A percentile compares a stretch with the other conserved stretches of the same genome.
Conservation (phyloP, 768 basidiomycete genomes). For the Scleroderma bovista region DNA sequence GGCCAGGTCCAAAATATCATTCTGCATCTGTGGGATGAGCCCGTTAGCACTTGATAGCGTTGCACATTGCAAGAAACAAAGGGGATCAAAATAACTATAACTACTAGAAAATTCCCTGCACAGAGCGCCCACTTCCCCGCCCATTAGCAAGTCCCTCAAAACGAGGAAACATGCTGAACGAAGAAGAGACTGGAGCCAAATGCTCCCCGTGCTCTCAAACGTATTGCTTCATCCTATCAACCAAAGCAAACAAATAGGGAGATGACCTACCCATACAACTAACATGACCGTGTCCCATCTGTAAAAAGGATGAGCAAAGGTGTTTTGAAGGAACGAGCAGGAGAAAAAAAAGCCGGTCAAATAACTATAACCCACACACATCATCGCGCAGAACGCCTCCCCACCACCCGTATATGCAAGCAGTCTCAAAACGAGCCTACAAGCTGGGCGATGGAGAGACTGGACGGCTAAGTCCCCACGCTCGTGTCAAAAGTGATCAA, state of each 20-base stretch:
- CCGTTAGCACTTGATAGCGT: too few species aligned
- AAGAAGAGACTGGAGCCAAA: slow-evolving; percentile 19
- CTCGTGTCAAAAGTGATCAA: slow-evolving; percentile 24
- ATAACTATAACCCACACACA: slow-evolving; percentile 32
- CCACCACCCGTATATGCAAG: slow-evolving; percentile 30
- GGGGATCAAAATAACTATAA: slow-evolving; percentile 32
- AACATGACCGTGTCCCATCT: slow-evolving; percentile 1
- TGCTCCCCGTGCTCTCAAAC: slow-evolving; percentile 19
- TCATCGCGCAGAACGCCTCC: slow-evolving; percentile 32
- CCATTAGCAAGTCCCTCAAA: slow-evolving; percentile 24
- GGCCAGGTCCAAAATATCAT: too few species aligned
- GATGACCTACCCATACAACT: background rate
- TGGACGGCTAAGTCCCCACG: slow-evolving; percentile 28
- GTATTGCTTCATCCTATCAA: slow-evolving; percentile 26
- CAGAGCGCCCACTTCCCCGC: slow-evolving; percentile 18
- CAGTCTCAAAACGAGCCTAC: slow-evolving; percentile 29
- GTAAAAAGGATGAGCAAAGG: background rate
- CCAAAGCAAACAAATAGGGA: background rate
- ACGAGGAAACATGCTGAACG: slow-evolving; percentile 18
- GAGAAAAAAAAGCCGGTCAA: slow-evolving; percentile 16
- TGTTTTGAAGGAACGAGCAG: background rate
- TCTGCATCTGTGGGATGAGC: too few species aligned
- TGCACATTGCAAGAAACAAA: background rate
- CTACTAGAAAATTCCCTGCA: slow-evolving; percentile 15
- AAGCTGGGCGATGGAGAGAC: slow-evolving; percentile 32